These are phyloP conservation scores for Pseudogymnoascus sp. DNA, from an alignment of 2,329 filamentous ascomycete species.

Conservation along the genomic window DNA sequence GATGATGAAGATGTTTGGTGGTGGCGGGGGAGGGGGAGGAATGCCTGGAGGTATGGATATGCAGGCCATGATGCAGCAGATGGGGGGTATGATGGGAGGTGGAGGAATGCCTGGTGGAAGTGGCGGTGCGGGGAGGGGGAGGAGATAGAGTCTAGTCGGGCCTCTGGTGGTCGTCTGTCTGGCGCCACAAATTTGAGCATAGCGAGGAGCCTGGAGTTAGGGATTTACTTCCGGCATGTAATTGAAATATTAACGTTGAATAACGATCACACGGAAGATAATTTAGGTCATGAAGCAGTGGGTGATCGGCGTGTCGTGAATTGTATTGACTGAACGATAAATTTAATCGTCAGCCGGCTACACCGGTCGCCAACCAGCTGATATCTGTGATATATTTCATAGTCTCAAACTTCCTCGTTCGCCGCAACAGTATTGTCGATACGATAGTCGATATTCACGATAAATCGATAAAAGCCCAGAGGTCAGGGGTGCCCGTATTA, in stretches of 20 bases:
- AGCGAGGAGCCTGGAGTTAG: conserved; percentile 11
- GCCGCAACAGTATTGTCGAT: neutral
- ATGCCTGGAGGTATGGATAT: conserved; percentile 57
- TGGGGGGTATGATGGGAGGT: conserved; percentile 42
- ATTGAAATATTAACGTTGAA: conserved; percentile 2
- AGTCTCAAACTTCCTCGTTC: neutral
- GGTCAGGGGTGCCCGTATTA: neutral
- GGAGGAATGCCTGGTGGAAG: conserved; percentile 38
- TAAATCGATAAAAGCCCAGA: neutral
- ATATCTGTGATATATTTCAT: neutral
- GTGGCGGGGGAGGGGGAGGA: conserved; percentile 50
- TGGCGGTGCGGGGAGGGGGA: conserved; percentile 22
- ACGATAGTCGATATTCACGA: neutral
- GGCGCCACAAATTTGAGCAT: conserved; percentile 7
- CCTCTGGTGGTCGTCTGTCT: neutral
- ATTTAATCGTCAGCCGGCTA: neutral
- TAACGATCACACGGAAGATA: neutral
- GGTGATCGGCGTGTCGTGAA: neutral
- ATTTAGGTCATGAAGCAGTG: neutral
- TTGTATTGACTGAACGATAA: neutral
- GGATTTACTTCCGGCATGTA: conserved; percentile 1
- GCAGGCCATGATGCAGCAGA: conserved; percentile 70
- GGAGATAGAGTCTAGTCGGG: conserved; percentile 10
- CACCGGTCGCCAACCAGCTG: neutral
- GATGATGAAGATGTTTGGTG: conserved; percentile 87